Conservation (phyloP, 306 rosid genomes). For the Quercus gilva region DNA sequence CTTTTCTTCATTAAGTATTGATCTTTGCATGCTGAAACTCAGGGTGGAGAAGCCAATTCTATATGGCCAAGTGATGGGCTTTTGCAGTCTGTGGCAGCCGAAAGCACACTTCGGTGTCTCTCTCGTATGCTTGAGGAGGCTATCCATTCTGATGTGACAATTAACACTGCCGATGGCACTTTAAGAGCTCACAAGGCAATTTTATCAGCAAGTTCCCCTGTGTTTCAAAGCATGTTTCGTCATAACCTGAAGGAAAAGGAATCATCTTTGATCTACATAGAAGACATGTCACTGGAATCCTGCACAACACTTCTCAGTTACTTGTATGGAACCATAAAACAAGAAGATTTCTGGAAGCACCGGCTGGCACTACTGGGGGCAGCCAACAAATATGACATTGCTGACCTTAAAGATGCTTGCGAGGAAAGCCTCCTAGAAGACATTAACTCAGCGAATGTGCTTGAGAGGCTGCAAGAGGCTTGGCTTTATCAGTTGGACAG, state of each 20-base stretch:
- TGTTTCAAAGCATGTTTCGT: slow-evolving; percentile 82
- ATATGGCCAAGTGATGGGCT: slow-evolving; percentile 64
- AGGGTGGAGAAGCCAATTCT: slow-evolving; percentile 70
- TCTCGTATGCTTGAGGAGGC: slow-evolving; percentile 82
- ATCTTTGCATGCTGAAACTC: slow-evolving; percentile 14
- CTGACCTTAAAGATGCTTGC: slow-evolving; percentile 62
- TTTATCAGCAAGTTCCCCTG: slow-evolving; percentile 81
- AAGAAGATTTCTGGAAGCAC: slow-evolving; percentile 76
- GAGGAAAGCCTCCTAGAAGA: slow-evolving; percentile 93
- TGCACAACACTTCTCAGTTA: slow-evolving; percentile 64
- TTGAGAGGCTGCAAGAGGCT: slow-evolving; percentile 78
- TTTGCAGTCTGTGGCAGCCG: slow-evolving; percentile 46
- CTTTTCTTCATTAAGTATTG: not conserved
- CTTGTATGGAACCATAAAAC: slow-evolving; percentile 77
- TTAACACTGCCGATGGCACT: slow-evolving; percentile 56
- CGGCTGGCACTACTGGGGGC: slow-evolving; percentile 75
- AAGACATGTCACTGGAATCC: slow-evolving; percentile 74
- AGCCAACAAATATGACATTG: slow-evolving; percentile 69
- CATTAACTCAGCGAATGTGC: slow-evolving; percentile 66
- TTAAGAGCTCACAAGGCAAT: slow-evolving; percentile 83
- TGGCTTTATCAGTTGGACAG: slow-evolving; percentile 66
- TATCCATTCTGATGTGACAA: slow-evolving; percentile 72
- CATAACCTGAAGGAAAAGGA: slow-evolving; percentile 78
- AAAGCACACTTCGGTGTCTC: slow-evolving; percentile 58
- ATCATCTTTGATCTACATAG: slow-evolving; percentile 67